Evolutionary conservation across 78 protist species (phyloP).

Genomic region (Dictyostelium intermedium): DNA sequence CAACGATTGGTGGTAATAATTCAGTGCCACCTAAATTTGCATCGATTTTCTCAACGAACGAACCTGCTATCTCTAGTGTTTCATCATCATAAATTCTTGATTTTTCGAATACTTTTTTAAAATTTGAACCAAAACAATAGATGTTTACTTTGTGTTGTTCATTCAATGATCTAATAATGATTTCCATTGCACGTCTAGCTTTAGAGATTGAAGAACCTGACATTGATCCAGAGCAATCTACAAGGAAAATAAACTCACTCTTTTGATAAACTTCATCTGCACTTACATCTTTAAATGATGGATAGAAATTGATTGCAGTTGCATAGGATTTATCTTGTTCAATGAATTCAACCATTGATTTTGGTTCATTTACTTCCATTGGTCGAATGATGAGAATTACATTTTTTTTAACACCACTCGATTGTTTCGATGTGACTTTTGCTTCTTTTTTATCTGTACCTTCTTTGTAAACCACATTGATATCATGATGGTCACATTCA

Average conservation of each 20-base stretch:
- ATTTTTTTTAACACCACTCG: not conserved
- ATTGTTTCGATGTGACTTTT: not conserved
- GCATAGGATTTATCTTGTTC: constrained; percentile 4
- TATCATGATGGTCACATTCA: not conserved
- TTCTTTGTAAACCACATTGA: not conserved
- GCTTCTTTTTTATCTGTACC: not conserved
- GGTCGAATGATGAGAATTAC: not conserved
- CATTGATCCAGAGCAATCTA: constrained; percentile 46
- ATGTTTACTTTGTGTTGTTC: not conserved
- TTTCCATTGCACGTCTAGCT: constrained; percentile 15
- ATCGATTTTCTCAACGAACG: not conserved
- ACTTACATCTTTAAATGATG: not conserved
- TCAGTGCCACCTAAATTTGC: constrained; percentile 58
- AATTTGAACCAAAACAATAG: not conserved
- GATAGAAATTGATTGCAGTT: constrained; percentile 13
- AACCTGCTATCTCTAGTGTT: not conserved
- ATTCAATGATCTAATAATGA: constrained; percentile 21
- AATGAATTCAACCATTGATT: not conserved
- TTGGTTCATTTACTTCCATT: not conserved
- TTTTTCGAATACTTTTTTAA: not conserved
- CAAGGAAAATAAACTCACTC: not conserved
- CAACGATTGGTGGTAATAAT: not conserved
- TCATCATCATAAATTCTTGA: not conserved
- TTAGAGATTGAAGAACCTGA: not conserved
- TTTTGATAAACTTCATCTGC: constrained; percentile 17